Conservation (phyloP, 768 basidiomycete genomes). For the Candolleomyces aberdarensis region DNA sequence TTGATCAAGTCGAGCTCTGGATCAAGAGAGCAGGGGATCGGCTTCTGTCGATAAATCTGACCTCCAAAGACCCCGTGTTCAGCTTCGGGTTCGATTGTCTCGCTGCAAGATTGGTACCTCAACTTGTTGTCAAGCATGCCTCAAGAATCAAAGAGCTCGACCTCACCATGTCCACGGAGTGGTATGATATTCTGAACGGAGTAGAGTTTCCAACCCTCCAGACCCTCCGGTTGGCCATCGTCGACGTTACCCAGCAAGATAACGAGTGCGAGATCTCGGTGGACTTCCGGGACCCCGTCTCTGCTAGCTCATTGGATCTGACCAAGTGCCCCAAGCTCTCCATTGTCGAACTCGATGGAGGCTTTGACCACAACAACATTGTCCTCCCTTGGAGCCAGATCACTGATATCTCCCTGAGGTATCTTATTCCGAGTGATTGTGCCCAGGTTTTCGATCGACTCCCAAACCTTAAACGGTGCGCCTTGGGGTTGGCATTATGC, state of each 20-base stretch:
- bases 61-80: neutral
- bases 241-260: neutral
- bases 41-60: neutral
- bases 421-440: neutral
- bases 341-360: neutral
- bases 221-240: neutral
- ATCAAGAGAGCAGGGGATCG: neutral
- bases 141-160: neutral
- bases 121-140: neutral
- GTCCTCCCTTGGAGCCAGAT: neutral
- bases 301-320: neutral
- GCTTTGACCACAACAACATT: neutral
- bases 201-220: neutral
- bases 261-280: neutral
- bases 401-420: neutral
- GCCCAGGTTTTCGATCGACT: neutral
- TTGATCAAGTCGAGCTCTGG: neutral
- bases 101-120: neutral
- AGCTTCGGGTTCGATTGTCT: neutral
- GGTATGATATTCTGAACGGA: neutral
- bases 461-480: neutral
- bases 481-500: neutral
- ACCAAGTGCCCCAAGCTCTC: neutral
- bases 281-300: neutral
- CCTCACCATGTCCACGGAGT: neutral